phyloP scores from a whole-genome alignment of 306 rosid species.

The Cicer yamashitae region DNA sequence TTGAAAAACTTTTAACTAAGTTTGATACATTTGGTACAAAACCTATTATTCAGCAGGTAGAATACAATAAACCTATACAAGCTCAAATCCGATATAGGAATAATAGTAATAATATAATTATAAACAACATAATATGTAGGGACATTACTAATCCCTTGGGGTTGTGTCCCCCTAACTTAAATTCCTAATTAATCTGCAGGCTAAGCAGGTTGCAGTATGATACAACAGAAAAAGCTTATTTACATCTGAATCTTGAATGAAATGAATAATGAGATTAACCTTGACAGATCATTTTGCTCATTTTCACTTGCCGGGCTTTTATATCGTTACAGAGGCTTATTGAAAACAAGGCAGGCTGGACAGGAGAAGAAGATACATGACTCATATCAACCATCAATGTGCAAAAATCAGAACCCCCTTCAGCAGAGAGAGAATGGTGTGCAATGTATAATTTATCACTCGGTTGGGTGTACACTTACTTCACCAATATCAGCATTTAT shows the following conservation, averaged over 20 bases:
- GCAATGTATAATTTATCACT: slow-evolving; percentile 56
- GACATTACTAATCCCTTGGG: slow-evolving; percentile 41
- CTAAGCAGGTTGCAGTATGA: slow-evolving; percentile 49
- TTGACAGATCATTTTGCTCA: slow-evolving; percentile 48
- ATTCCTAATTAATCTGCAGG: slow-evolving; percentile 46
- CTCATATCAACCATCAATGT: slow-evolving; percentile 47
- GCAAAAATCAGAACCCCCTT: slow-evolving; percentile 47
- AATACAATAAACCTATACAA: slow-evolving; percentile 46
- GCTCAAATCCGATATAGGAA: slow-evolving; percentile 34
- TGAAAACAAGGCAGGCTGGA: slow-evolving; percentile 50
- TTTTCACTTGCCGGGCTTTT: slow-evolving; percentile 44
- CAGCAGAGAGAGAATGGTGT: slow-evolving; percentile 46
- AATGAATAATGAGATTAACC: slow-evolving; percentile 45
- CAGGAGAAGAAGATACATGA: slow-evolving; percentile 52
- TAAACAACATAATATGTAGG: slow-evolving; percentile 33
- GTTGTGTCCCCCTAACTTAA: slow-evolving; percentile 46
- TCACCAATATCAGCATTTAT: slow-evolving; percentile 50
- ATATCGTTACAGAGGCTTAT: slow-evolving; percentile 43
- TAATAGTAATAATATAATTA: slow-evolving; percentile 9
- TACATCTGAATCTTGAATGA: slow-evolving; percentile 45
- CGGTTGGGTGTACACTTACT: slow-evolving; percentile 56
- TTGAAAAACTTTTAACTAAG: slow-evolving; percentile 12
- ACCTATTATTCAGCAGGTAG: slow-evolving; percentile 38
- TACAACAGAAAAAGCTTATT: slow-evolving; percentile 47
- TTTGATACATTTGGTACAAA: slow-evolving; percentile 38